Evolutionary conservation across 1,284 basidiomycete genomes (phyloP).

Genomic region (Rhodotorula sp.): DNA sequence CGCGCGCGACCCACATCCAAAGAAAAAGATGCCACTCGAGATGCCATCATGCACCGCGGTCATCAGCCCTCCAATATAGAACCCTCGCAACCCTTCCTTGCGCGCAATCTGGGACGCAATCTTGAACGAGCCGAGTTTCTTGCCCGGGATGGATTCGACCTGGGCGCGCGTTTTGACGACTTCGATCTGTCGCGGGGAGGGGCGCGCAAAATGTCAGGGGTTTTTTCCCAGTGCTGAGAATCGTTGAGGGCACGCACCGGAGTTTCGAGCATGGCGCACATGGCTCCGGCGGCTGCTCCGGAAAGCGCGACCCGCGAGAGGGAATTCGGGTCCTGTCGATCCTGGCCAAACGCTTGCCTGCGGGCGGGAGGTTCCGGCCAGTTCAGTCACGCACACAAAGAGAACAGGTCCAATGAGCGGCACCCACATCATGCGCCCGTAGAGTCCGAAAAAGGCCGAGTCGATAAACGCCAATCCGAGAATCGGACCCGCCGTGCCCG

Average conservation of each 20-base stretch:
- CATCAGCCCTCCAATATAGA: conserved; percentile 46
- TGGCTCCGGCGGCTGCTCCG: conserved; percentile 44
- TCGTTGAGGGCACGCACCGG: conserved; percentile 32
- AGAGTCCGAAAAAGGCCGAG: conserved; percentile 46
- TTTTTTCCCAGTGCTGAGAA: background rate
- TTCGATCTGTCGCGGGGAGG: conserved; percentile 40
- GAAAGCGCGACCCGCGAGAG: conserved; percentile 42
- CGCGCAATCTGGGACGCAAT: conserved; percentile 44
- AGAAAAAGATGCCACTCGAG: conserved; percentile 45
- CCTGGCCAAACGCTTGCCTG: conserved; percentile 41
- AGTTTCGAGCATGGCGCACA: conserved; percentile 46
- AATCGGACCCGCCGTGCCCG: conserved; percentile 46
- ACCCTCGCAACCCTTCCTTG: conserved; percentile 43
- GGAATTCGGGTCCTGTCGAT: conserved; percentile 43
- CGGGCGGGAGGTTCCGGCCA: no score
- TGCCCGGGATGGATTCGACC: conserved; percentile 39
- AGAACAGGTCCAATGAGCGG: no score
- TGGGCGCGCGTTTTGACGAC: conserved; percentile 47
- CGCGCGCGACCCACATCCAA: conserved; percentile 35
- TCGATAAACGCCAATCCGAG: conserved; percentile 47
- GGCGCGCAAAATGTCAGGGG: background rate
- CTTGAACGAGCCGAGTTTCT: conserved; percentile 42
- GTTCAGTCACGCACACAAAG: background rate
- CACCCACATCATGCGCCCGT: conserved; percentile 44
- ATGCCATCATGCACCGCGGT: conserved; percentile 45